phyloP scores from a whole-genome alignment of 768 basidiomycete genomes.

The Clitopilus hobsonii region DNA sequence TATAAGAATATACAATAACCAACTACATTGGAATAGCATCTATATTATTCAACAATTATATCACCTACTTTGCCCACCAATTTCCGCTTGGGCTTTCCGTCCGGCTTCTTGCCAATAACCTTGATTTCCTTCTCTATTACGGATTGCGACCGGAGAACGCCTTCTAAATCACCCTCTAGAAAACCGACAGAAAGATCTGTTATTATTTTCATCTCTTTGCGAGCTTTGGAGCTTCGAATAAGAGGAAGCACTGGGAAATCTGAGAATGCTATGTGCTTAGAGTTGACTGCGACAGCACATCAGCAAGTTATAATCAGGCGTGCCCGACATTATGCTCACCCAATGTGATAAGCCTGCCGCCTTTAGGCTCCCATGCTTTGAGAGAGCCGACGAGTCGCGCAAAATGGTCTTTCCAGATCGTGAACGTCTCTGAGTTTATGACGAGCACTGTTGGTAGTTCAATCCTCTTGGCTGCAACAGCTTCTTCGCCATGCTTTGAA shows the following conservation, averaged over 20 bases:
- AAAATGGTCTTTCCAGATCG: conserved; percentile 77
- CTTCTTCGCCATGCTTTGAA: conserved; percentile 4
- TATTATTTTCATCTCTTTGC: conserved; percentile 29
- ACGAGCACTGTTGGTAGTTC: conserved; percentile 45
- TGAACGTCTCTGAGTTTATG: conserved; percentile 75
- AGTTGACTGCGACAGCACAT: conserved; percentile 28
- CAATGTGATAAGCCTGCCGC: conserved; percentile 40
- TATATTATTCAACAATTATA: conserved; percentile 31
- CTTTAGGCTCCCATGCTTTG: conserved; percentile 47
- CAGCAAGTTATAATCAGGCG: too few relatives aligned
- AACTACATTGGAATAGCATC: neutral
- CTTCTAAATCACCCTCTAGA: conserved; percentile 34
- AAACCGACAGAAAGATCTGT: conserved; percentile 36
- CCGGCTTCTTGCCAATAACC: conserved; percentile 36
- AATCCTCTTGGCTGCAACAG: conserved; percentile 3
- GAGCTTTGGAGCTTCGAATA: conserved; percentile 25
- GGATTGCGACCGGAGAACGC: conserved; percentile 21
- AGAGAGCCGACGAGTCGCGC: conserved; percentile 49
- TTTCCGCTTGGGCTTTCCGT: conserved; percentile 40
- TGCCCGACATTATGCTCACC: conserved; percentile 36
- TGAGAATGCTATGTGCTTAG: conserved; percentile 41
- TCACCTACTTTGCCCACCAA: conserved; percentile 39
- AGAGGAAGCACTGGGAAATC: conserved; percentile 44
- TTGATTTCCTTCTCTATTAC: conserved; percentile 33
- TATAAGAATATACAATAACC: too few relatives aligned